phyloP scores from a whole-genome alignment of 2,329 filamentous ascomycete genomes.

The Epichloe baconii region DNA sequence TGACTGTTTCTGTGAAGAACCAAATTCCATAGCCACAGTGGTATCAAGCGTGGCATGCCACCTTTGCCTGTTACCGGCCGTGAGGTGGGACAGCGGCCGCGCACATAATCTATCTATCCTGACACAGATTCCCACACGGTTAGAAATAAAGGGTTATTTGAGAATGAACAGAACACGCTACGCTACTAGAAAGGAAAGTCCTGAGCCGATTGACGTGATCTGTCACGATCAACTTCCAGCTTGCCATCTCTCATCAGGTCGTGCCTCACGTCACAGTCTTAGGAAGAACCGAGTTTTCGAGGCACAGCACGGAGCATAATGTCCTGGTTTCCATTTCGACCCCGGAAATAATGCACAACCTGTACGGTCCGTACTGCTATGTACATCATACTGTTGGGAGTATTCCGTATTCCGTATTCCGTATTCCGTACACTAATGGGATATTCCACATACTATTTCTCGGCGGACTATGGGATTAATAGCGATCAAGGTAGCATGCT shows the following conservation, averaged over 20 bases:
- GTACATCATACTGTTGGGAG: too few relatives aligned
- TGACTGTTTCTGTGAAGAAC: background rate
- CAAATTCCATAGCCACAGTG: too few relatives aligned
- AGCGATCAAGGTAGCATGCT: background rate
- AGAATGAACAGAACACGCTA: background rate
- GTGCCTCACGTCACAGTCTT: background rate
- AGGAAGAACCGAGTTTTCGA: background rate
- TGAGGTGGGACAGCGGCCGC: background rate
- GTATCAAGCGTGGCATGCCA: background rate
- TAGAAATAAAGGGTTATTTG: background rate
- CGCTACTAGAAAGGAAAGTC: too few relatives aligned
- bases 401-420: too few relatives aligned
- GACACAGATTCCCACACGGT: background rate
- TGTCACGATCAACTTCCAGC: background rate
- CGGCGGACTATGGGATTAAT: too few relatives aligned
- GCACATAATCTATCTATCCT: background rate
- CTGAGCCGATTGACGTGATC: background rate
- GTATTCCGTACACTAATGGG: too few relatives aligned
- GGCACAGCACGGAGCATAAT: background rate
- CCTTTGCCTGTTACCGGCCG: background rate
- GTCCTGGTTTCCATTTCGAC: background rate
- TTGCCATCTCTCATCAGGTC: background rate
- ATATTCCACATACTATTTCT: too few relatives aligned
- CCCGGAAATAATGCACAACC: background rate
- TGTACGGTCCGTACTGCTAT: too few relatives aligned